phyloP scores from a whole-genome alignment of 345 rosid species.

The Gossypium mustelinum region DNA sequence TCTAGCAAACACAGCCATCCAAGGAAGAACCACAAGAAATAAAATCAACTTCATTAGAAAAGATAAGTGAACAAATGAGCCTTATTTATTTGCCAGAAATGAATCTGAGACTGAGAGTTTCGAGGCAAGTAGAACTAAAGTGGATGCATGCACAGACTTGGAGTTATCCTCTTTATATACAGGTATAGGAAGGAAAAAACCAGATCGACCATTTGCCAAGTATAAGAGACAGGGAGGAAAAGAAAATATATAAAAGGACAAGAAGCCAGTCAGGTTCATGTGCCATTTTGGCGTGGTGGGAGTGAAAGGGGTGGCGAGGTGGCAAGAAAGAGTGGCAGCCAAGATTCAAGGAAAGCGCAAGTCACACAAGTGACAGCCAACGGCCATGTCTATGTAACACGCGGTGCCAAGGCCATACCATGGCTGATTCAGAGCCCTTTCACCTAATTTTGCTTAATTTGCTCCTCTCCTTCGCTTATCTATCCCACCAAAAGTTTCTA shows the following conservation, averaged over 20 bases:
- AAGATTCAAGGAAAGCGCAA: not conserved
- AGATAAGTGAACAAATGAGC: not conserved
- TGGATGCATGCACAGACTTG: constrained; percentile 3
- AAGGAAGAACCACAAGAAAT: not conserved
- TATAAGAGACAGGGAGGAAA: not conserved
- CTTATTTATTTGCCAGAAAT: not conserved
- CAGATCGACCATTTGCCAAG: not conserved
- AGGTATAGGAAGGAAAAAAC: not conserved
- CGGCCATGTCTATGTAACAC: not conserved
- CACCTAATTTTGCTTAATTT: not conserved
- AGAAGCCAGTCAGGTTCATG: constrained; percentile 4
- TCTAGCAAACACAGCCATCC: constrained; percentile 21
- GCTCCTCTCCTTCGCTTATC: not conserved
- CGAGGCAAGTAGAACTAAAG: not conserved
- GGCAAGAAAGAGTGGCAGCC: not conserved
- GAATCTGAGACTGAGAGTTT: not conserved
- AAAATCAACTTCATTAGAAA: not conserved
- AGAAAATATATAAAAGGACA: not conserved
- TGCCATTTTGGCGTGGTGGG: not conserved
- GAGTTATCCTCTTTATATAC: not conserved
- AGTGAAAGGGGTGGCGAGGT: not conserved
- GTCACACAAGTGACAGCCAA: constrained; percentile 16
- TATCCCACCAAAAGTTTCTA: not conserved
- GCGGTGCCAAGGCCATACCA: constrained; percentile 11
- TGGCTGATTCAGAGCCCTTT: not conserved